A percentile compares a stretch with the other conserved stretches of the same genome.
Conservation (phyloP, 2,329 filamentous ascomycete species). For the Aureobasidium sp. region DNA sequence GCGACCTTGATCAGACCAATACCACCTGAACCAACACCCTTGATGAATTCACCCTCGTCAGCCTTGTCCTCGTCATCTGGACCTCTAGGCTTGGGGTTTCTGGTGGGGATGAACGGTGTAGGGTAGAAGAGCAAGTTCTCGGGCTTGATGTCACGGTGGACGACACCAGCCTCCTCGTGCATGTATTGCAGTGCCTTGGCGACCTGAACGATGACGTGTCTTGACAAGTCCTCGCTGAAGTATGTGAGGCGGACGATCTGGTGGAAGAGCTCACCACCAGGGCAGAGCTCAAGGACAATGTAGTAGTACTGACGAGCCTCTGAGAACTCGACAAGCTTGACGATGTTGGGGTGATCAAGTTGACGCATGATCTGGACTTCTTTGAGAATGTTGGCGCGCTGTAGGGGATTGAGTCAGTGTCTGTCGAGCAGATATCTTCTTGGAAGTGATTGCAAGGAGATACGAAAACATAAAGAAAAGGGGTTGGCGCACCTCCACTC, state of each 20-base stretch:
- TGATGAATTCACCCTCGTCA: constrained; percentile 89
- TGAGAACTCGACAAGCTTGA: constrained; percentile 87
- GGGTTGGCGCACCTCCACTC: constrained; percentile 81
- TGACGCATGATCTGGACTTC: constrained; percentile 99
- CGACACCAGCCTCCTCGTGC: constrained; percentile 89
- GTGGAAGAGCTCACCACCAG: constrained; percentile 94
- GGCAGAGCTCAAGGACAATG: constrained; percentile 90
- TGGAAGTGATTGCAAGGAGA: constrained; percentile 20
- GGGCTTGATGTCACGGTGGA: constrained; percentile 97
- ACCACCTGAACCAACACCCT: constrained; percentile 73
- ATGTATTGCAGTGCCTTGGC: constrained; percentile 91
- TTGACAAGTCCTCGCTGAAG: constrained; percentile 90
- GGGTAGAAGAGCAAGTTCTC: constrained; percentile 95
- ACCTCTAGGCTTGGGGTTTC: constrained; percentile 68
- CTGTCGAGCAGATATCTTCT: constrained; percentile 17
- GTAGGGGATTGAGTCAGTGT: constrained; percentile 36
- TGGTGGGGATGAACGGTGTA: constrained; percentile 71
- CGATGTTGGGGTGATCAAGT: constrained; percentile 91
- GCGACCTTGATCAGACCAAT: constrained; percentile 96
- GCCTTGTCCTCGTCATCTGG: constrained; percentile 95
- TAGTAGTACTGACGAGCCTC: constrained; percentile 96
- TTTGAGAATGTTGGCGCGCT: constrained; percentile 97
- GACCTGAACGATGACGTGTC: constrained; percentile 91
- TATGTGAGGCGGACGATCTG: constrained; percentile 97
- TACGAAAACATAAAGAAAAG: constrained; percentile 18